These are phyloP conservation scores for Apiospora malaysiana DNA, from an alignment of 2,329 filamentous ascomycete genomes.

Conservation along the genomic window DNA sequence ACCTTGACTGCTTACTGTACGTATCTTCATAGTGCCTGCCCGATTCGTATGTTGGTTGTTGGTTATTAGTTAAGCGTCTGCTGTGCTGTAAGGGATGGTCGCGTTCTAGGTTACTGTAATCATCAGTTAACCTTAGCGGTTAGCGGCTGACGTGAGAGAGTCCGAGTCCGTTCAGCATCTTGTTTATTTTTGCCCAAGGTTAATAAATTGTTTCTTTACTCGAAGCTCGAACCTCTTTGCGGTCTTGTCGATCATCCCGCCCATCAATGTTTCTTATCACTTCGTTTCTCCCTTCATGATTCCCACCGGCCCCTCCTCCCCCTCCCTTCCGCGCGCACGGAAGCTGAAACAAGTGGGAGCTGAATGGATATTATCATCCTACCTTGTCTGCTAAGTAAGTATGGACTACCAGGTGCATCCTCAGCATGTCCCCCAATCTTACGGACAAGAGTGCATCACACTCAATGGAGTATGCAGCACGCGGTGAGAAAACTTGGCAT, in stretches of 20 bases:
- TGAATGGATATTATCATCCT: neutral
- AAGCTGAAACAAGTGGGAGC: neutral
- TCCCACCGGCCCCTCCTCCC: neutral
- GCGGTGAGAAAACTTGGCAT: neutral
- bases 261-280: neutral
- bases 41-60: no score
- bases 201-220: neutral
- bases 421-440: neutral
- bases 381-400: neutral
- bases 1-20: no score
- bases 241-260: neutral
- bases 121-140: neutral
- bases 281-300: neutral
- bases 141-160: conserved; percentile 6
- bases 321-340: neutral
- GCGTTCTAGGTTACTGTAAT: neutral
- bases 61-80: no score
- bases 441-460: neutral
- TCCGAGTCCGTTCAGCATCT: neutral
- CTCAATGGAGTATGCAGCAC: no score
- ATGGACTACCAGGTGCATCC: no score
- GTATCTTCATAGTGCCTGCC: no score
- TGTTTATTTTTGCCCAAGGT: no score
- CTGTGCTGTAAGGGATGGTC: no score
- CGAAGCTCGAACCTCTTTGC: neutral